Percentiles rank a stretch among this genome's conserved stretches.
phyloP scores from a whole-genome alignment of 2,329 filamentous ascomycete species.

The Diaporthe nobilis region DNA sequence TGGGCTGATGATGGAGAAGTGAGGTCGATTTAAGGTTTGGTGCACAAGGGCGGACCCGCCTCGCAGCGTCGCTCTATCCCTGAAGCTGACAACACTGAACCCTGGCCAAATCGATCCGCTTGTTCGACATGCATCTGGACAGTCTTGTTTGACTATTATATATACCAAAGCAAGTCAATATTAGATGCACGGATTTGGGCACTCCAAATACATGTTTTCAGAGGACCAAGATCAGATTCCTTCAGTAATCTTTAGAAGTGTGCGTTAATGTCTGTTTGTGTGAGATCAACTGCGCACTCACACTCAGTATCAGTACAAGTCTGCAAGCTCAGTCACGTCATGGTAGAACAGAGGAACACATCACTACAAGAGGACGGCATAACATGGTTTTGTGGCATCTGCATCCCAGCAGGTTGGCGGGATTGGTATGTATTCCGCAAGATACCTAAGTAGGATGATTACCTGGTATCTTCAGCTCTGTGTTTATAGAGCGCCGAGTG shows the following conservation, averaged over 20 bases:
- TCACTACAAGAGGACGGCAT: not conserved
- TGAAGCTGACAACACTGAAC: conserved; percentile 20
- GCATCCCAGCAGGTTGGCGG: not conserved
- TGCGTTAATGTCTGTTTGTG: not conserved
- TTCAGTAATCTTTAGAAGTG: not conserved
- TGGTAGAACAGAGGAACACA: not conserved
- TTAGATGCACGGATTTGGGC: too few relatives aligned
- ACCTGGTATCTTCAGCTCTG: not conserved
- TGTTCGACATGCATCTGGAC: not conserved
- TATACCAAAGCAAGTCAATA: not conserved
- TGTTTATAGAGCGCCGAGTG: not conserved
- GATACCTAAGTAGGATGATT: not conserved
- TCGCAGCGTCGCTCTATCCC: conserved; percentile 6
- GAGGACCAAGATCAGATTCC: not conserved
- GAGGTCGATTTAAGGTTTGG: conserved; percentile 26
- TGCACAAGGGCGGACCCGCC: conserved; percentile 3
- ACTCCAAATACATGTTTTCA: not conserved
- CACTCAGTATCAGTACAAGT: not conserved
- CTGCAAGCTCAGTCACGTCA: too few relatives aligned
- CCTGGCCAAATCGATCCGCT: not conserved
- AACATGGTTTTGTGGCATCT: not conserved
- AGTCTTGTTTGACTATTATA: not conserved
- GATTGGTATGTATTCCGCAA: not conserved
- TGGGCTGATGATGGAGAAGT: not conserved
- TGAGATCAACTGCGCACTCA: not conserved